A percentile compares a stretch with the other conserved stretches of the same genome.
Evolutionary conservation across 2,329 filamentous ascomycete genomes (phyloP).

Genomic region (Neophaeococcomyces aloes): DNA sequence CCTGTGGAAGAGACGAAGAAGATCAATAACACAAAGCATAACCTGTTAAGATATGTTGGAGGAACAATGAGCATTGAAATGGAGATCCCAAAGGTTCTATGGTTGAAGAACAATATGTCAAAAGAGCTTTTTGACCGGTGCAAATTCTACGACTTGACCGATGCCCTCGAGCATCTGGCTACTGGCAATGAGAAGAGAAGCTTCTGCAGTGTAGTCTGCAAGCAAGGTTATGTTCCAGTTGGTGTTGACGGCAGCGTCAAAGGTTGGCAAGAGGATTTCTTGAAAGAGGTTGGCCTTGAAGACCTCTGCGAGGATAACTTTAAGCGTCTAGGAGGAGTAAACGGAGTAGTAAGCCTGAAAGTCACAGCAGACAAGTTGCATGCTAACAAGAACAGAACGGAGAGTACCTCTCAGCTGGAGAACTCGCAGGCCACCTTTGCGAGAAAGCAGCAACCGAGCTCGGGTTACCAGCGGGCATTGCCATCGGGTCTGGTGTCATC

Average conservation of each 20-base stretch:
- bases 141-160: conserved; percentile 93
- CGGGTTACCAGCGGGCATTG: conserved; percentile 74
- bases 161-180: conserved; percentile 87
- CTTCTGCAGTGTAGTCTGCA: conserved; percentile 93
- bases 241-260: conserved; percentile 95
- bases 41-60: conserved; percentile 88
- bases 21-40: conserved; percentile 88
- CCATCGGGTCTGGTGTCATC: conserved; percentile 91
- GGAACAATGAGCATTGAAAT: conserved; percentile 99
- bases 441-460: conserved; percentile 74
- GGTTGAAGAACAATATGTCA: conserved; percentile 98
- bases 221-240: conserved; percentile 94
- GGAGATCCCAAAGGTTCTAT: conserved; percentile 97
- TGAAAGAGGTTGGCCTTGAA: conserved; percentile 71
- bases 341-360: conserved; percentile 73
- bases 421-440: conserved; percentile 75
- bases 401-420: conserved; percentile 79
- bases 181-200: conserved; percentile 85
- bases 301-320: conserved; percentile 80
- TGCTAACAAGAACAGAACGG: conserved; percentile 57
- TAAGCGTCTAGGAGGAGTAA: conserved; percentile 83
- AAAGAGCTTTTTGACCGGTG: conserved; percentile 78
- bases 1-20: conserved; percentile 81
- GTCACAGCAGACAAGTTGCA: conserved; percentile 10
- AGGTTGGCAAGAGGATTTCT: conserved; percentile 95